Evolutionary conservation across 78 protist genomes (phyloP).

Genomic region (Creolimax fragrantissima): DNA sequence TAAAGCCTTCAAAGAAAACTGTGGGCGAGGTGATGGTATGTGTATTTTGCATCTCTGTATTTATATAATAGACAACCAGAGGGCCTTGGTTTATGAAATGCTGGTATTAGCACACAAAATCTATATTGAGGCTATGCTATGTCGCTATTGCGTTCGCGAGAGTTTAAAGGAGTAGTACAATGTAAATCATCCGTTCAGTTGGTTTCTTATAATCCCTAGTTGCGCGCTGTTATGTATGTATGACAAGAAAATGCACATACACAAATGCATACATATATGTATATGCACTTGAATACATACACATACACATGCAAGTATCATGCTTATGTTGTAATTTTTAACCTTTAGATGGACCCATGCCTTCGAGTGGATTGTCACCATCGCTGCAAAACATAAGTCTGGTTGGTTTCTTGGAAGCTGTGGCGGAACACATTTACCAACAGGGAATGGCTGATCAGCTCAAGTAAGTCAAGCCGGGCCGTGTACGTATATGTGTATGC

Average conservation of each 20-base stretch:
- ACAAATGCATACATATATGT: neutral
- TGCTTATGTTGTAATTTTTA: neutral
- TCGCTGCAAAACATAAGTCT: neutral
- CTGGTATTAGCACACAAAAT: too few species aligned
- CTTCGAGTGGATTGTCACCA: neutral
- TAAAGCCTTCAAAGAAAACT: neutral
- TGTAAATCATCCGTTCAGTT: too few species aligned
- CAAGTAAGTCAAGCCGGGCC: neutral
- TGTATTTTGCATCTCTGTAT: neutral
- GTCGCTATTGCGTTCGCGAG: too few species aligned
- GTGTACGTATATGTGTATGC: too few species aligned
- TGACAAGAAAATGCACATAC: neutral
- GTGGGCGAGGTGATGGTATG: neutral
- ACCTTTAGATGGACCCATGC: neutral
- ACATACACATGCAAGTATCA: neutral
- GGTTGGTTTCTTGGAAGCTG: neutral
- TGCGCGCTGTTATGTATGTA: neutral
- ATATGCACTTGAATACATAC: neutral
- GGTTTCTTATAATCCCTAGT: too few species aligned
- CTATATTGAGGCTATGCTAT: too few species aligned
- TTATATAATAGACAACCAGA: too few species aligned
- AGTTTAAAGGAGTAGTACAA: too few species aligned
- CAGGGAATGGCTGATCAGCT: neutral
- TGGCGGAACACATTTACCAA: neutral
- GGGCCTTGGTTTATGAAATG: too few species aligned